phyloP scores from a whole-genome alignment of 805 yeast genomes.

The Sugiyamaella valdiviana region DNA sequence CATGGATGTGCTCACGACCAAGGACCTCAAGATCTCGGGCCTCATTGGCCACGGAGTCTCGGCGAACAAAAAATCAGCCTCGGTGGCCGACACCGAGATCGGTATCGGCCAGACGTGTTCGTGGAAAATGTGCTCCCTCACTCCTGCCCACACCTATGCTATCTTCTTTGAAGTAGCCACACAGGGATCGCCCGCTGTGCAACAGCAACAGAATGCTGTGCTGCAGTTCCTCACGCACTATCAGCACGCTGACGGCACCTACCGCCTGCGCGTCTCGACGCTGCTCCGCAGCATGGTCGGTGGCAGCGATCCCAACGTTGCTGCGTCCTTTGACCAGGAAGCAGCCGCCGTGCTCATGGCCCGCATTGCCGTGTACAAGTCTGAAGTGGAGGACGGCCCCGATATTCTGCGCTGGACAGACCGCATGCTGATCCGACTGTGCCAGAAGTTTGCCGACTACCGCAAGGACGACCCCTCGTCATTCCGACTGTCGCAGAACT shows the following conservation, averaged over 20 bases:
- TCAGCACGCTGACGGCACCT: slow-evolving; percentile 92
- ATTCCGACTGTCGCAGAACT: slow-evolving; percentile 76
- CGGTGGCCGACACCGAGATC: slow-evolving; percentile 84
- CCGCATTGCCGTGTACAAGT: slow-evolving; percentile 80
- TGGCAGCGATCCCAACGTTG: slow-evolving; percentile 50
- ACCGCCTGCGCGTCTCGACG: slow-evolving; percentile 86
- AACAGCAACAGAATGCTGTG: slow-evolving; percentile 30
- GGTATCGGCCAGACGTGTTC: slow-evolving; percentile 91
- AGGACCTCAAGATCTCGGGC: slow-evolving; percentile 85
- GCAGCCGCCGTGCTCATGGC: slow-evolving; percentile 95
- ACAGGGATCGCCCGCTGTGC: slow-evolving; percentile 31
- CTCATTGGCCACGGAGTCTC: slow-evolving; percentile 90
- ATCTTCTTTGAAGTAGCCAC: slow-evolving; percentile 75
- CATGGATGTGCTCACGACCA: slow-evolving; percentile 70
- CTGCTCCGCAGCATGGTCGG: slow-evolving; percentile 49
- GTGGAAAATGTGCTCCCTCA: slow-evolving; percentile 77
- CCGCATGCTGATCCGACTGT: slow-evolving; percentile 78
- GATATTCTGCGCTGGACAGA: slow-evolving; percentile 94
- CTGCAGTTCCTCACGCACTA: slow-evolving; percentile 87
- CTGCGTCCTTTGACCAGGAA: slow-evolving; percentile 90
- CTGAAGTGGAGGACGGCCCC: slow-evolving; percentile 79
- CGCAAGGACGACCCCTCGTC: slow-evolving; percentile 77
- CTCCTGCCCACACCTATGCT: slow-evolving; percentile 86
- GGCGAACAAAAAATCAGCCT: slow-evolving; percentile 48
- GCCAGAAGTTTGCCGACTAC: slow-evolving; percentile 91